Evolutionary conservation across 768 basidiomycete genomes (phyloP), one percentile per base, ranked within the genome.

Genomic region (Tylopilus subfusipes): DNA sequence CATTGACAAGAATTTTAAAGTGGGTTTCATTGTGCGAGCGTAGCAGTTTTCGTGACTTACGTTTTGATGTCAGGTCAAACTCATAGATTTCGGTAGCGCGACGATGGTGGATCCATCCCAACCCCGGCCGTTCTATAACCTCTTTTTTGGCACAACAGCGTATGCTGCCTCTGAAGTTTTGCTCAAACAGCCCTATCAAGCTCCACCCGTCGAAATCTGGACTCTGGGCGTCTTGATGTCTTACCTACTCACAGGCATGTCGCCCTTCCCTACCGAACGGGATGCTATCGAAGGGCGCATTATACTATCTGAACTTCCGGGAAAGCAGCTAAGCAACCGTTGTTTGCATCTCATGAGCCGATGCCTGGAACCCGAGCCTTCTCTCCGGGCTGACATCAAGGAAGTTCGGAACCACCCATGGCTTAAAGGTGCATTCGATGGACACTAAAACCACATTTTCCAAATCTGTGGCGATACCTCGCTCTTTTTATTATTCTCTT

Each of bases 151-250:
- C 24, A 95, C 92, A 51, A 90, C 93, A 8, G 95, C 94, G 42
- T 99, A 98, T 66, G 96, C 96, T 4, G 88, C 96, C 18, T 88
- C 96, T 4, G 96, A 99, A 69, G 90, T 98, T 58, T 83, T 98
- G 42, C 82, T 82, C 29, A 93, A 93, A 69, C 84, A 84, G 66
- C 81, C 84, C 12, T 98, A 99, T 68, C 90, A 90, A 55, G 94
- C 96, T 0, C 85, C 93, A 0, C 94, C 95, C 36, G 93, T 93
- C 24, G 96, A 99, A 69, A 83, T 98, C 42, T 99, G 96, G 96
- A 92, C 90, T 9, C 82, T 97, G 22, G 96, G 96, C 18, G 90
- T 98, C 31, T 82, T 99, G 52, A 84, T 99, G 62, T 96, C 93
- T 43, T 97, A 93, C 68, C 80, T 99, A 52, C 81, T 99, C 48